These are phyloP conservation scores for Bocquillonia castaneifolia DNA, from an alignment of 441 rosid genomes.

Conservation along the genomic window DNA sequence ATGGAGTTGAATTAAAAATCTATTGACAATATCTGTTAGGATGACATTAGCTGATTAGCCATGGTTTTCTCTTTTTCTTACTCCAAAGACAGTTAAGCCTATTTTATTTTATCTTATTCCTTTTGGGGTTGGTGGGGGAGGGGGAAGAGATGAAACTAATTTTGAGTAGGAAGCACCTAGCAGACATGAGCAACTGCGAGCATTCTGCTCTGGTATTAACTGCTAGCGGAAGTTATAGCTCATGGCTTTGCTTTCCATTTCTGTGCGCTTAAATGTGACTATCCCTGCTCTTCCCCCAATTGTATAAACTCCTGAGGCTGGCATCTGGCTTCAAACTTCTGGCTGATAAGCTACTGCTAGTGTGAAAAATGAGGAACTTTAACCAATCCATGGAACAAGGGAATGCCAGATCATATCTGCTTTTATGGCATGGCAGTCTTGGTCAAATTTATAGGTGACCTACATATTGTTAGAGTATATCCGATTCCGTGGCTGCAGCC, in stretches of 20 bases:
- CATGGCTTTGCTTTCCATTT: neutral
- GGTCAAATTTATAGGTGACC: too few relatives aligned
- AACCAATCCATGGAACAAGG: too few relatives aligned
- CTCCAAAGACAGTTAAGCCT: neutral
- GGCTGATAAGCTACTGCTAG: too few relatives aligned
- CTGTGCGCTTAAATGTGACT: neutral
- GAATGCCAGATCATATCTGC: too few relatives aligned
- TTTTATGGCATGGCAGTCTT: too few relatives aligned
- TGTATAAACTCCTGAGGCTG: neutral
- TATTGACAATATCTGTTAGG: neutral
- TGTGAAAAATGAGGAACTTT: too few relatives aligned
- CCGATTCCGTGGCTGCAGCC: too few relatives aligned
- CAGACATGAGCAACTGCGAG: neutral
- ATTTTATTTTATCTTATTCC: too few relatives aligned
- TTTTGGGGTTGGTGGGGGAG: too few relatives aligned
- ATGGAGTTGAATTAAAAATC: neutral
- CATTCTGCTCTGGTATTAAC: neutral
- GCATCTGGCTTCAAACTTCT: too few relatives aligned
- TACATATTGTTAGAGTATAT: too few relatives aligned
- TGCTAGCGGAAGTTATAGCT: neutral
- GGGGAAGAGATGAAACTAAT: too few relatives aligned
- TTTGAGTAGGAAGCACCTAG: neutral
- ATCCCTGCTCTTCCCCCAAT: neutral
- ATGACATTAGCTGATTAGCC: neutral
- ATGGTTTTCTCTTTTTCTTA: neutral